Evolutionary conservation across 2,329 filamentous ascomycete genomes (phyloP), one percentile per base, ranked within the genome.

Genomic region (Emergomyces pasteurianus): DNA sequence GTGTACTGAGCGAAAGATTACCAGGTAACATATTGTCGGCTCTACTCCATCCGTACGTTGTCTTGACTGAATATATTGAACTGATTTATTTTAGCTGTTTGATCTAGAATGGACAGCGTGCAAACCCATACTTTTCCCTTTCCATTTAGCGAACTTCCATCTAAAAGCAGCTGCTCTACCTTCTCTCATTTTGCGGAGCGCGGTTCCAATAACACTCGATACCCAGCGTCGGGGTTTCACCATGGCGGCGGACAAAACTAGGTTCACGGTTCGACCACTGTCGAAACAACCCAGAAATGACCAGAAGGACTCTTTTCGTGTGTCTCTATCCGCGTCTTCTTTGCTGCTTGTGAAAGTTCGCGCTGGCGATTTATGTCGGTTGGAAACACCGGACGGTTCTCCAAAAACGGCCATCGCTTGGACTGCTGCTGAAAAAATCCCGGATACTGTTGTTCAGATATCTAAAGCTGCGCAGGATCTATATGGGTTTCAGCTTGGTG

Each of bases 381-480:
- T 77, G 50, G 68, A 68, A 43, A 61, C 69, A 46, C 65, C 67
- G 3, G 71, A 21, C 16, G 69, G 46, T 26, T 64, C 70, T 12
- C 71, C 74, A n/a, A 82, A 79, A 54, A 78, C 79, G 58, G 85
- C 82, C n/a, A 80, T 87, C 66, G 84, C 82, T 12, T 88, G 85
- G 85, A 75, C 79, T 47, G 81, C 83, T 3, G 70, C 78, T 6
- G 78, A 86, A 70, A 85, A 86, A 67, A 77, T 90, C 65, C 82
- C 85, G 68, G 84, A 83, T 65, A 82, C 86, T 64, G 80, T 90
- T 61, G 78, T 88, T 57, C 81, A 92, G 78, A 83, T 89, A 77
- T 86, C 89, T 26, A 86, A 89, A 64, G 79, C 84, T 6, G 83
- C 95, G 59, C 86, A 89, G 64, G 86, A 88, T 42, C 81, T 84